Base-by-base conservation (phyloP, 371 early-diverging fungal species). In the Rhizomucor miehei region DNA sequence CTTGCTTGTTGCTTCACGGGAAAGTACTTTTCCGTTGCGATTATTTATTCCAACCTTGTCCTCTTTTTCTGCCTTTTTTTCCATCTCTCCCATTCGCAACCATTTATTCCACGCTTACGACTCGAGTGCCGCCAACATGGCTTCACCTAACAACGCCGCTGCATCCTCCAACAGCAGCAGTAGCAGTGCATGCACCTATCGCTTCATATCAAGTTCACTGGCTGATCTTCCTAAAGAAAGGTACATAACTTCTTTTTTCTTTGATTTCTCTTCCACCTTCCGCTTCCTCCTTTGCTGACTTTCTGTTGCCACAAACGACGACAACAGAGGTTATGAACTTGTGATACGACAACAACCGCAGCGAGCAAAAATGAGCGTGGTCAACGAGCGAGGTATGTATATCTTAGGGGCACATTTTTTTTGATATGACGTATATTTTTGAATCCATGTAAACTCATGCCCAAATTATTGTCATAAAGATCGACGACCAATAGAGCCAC, bases 401-500 rank as follows among this genome's bases (percentile, higher is more conserved):
- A 29, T 8, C 29, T 3, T 8, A 29, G 8, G 29, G 8, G n/a
- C n/a, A n/a, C n/a, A n/a, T n/a, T n/a, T n/a, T n/a, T n/a, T n/a
- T n/a, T n/a, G n/a, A n/a, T n/a, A n/a, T n/a, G n/a, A n/a, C n/a
- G n/a, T n/a, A n/a, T n/a, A n/a, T n/a, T n/a, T n/a, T n/a, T n/a
- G n/a, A n/a, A n/a, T n/a, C n/a, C n/a, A n/a, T n/a, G n/a, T n/a
- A n/a, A n/a, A n/a, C n/a, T n/a, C n/a, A n/a, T n/a, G 29, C 8
- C 29, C 29, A 29, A 29, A 29, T 91, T 24, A 57, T 89, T 29
- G 29, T 29, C 5, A 29, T 8, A 29, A 83, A 51, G 87, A 82
- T 41, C 66, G 70, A 52, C 60, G 72, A 39, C 70, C 74, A 10
- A 69, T 77, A 41, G 77, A 77, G 49, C 77, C 77, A 23, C 72